These are phyloP conservation scores for Strigomonas oncopelti DNA, from an alignment of 208 protist species.

Conservation along the genomic window DNA sequence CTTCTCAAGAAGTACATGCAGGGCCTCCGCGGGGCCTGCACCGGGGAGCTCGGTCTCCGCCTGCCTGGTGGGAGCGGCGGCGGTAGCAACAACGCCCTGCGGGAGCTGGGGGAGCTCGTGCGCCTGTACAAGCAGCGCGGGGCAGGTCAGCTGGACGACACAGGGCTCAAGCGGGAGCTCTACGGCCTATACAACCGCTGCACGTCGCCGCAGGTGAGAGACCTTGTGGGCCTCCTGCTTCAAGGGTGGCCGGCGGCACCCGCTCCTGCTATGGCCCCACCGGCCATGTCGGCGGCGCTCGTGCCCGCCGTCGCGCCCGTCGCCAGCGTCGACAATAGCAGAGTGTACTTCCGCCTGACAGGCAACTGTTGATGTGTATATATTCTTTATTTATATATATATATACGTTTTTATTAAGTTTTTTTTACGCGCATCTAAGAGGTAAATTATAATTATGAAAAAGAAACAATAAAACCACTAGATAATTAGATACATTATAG, in stretches of 20 bases:
- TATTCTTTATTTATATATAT: neutral
- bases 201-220: slow-evolving; percentile 34
- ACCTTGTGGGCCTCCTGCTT: slow-evolving; percentile 54
- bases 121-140: slow-evolving; percentile 29
- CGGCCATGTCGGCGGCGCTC: neutral
- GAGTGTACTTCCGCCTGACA: slow-evolving; percentile 72
- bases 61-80: slow-evolving; percentile 44
- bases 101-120: slow-evolving; percentile 40
- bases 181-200: slow-evolving; percentile 35
- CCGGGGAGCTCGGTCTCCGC: slow-evolving; percentile 51
- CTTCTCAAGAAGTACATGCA: slow-evolving; percentile 61
- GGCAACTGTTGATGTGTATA: slow-evolving; percentile 18
- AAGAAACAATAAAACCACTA: no score
- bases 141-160: slow-evolving; percentile 24
- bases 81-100: slow-evolving; percentile 1
- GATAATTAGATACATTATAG: neutral
- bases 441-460: no score
- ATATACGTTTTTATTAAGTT: neutral
- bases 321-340: neutral
- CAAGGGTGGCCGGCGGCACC: slow-evolving; percentile 15
- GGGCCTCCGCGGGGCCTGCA: slow-evolving; percentile 31
- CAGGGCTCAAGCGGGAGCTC: slow-evolving; percentile 34
- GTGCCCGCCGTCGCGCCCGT: neutral
- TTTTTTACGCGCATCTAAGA: no score
- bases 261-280: neutral